Base-by-base conservation (phyloP, 768 basidiomycete species). In the Clitopilus hobsonii region DNA sequence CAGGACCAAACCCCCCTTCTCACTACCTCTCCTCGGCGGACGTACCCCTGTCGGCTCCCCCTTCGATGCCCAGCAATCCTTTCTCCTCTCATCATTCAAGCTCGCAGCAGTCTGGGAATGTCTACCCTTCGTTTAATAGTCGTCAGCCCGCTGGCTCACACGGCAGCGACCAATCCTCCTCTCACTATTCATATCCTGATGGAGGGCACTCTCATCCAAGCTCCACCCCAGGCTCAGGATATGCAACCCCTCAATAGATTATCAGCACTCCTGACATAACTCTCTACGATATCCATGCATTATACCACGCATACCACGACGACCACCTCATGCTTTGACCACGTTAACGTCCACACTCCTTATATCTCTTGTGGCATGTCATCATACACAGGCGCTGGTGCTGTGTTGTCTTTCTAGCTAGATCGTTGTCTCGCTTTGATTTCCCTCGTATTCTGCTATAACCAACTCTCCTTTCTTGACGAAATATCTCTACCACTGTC, bases 21-120 rank as follows among this genome's bases (percentile, higher is more conserved):
- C 69, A 71, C 51, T 74, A 72, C 62, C 65, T 72, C 57, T 63
- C 70, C 52, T 51, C 49, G 11, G 71, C 73, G 49, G 74, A 74
- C 20, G 72, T 82, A 20, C 80, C 83, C 7, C 71, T 83, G 61
- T 79, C 82, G 18, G 79, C 82, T 5, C 75, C 81, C 0, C 71
- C 81, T 20, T 73, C 82, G 50, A 66, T 82, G 59, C 71, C 79
- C 26, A 69, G 67, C 53, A 75, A 77, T 59, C 74, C 75, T 2
- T 79, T 75, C 59, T 71, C 69, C 36, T 69, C 69, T 25, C 71
- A 70, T 51, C 63, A 66, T 30, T 59, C 67, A 3, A 62, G 65
- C 18, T 60, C 64, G 20, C 62, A 66, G 62, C 67, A 66, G 53
- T 65, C 60, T 25, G 65, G 63, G 61, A 66, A 69, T 45, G 67